Base-by-base conservation (phyloP, 345 rosid genomes). In the Salix brachista region DNA sequence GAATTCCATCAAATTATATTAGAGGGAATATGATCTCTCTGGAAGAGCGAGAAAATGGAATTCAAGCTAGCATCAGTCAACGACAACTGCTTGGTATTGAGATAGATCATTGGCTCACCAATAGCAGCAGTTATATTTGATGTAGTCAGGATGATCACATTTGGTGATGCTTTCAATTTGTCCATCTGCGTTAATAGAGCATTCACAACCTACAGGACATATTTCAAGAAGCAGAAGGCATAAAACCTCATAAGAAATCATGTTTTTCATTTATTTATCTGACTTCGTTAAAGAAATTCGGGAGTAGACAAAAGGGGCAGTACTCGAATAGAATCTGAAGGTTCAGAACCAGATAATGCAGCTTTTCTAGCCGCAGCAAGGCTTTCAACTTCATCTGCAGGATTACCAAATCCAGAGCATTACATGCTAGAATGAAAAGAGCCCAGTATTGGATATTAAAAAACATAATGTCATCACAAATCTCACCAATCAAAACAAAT, bases 341-440 rank as follows among this genome's bases (percentile, higher is more conserved):
- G 99, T 78, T 96, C 98, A 50, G 99, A 96, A 73, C 98, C 98
- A 77, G 97, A 96, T 83, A 96, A 81, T 72, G 98, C 99, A 80
- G 98, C 96, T 82, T 93, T 94, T 73, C 98, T 86, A 64, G 98
- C 95, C 58, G 98, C 97, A 70, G 99, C 99, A 77, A 96, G 99
- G 82, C 99, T 96, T 90, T 96, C 98, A 75, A 96, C 99, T 89
- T 96, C 99, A 92, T 93, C 99, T 96, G 92, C 84, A 81, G 50
- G 61, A 83, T 72, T 73, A 81, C 21, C 81, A 85, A 67, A 39
- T 76, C 78, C 65, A 79, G 52, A 62, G 30, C 69, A 74, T 58
- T 65, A 58, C 71, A 61, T 69, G 75, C 72, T 78, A 77, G 74
- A 82, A 80, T 58, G 80, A 74, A 46, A 32, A 25, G 60, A 72